These are phyloP conservation scores for Ceratocystis albifundus DNA, from an alignment of 2,329 filamentous ascomycete genomes.

Conservation along the genomic window DNA sequence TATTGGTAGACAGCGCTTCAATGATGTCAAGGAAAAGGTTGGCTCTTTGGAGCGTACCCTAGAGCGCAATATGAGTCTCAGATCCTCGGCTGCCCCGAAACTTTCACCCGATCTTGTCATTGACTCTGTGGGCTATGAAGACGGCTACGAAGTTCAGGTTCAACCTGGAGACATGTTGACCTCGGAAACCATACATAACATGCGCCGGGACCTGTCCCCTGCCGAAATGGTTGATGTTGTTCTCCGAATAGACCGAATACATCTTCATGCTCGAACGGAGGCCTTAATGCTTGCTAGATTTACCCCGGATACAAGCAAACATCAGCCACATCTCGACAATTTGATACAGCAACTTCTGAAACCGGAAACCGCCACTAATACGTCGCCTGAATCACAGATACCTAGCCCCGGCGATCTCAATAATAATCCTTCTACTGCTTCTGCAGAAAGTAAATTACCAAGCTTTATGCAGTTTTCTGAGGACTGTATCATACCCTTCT, in stretches of 20 bases:
- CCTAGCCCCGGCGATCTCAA: neutral
- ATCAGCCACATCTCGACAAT: neutral
- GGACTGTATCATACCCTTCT: slow-evolving; percentile 56
- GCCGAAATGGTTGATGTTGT: slow-evolving; percentile 61
- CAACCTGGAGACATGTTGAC: slow-evolving; percentile 52
- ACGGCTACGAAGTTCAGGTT: slow-evolving; percentile 48
- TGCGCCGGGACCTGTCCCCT: slow-evolving; percentile 44
- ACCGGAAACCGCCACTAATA: neutral
- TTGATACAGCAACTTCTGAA: neutral
- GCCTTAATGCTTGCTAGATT: slow-evolving; percentile 60
- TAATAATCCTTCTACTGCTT: neutral
- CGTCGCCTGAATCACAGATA: slow-evolving; percentile 1
- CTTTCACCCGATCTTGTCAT: slow-evolving; percentile 30
- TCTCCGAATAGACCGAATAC: slow-evolving; percentile 58
- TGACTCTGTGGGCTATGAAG: slow-evolving; percentile 45
- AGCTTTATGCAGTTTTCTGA: slow-evolving; percentile 53
- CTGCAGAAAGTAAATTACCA: slow-evolving; percentile 27
- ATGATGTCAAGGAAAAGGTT: slow-evolving; percentile 69
- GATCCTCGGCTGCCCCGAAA: slow-evolving; percentile 25
- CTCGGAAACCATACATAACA: slow-evolving; percentile 29
- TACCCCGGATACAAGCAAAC: slow-evolving; percentile 50
- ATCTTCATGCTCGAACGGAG: slow-evolving; percentile 62
- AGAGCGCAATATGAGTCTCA: slow-evolving; percentile 53
- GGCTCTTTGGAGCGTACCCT: slow-evolving; percentile 58
- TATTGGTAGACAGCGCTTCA: slow-evolving; percentile 56